These are phyloP conservation scores for Kwoniella dendrophila DNA, from an alignment of 768 basidiomycete genomes.

Conservation along the genomic window DNA sequence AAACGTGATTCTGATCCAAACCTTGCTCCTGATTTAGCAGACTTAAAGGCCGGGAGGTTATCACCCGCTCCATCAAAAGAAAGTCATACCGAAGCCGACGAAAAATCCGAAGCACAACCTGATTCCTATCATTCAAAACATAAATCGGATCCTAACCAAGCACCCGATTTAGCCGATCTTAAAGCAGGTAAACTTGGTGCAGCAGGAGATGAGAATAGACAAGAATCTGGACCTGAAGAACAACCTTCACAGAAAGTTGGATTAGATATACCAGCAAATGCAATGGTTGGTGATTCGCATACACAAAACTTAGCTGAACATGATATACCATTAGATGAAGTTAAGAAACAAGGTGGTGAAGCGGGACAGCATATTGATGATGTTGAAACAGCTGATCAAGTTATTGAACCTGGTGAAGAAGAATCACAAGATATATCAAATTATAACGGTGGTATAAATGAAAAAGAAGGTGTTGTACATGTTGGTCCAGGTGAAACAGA, in stretches of 20 bases:
- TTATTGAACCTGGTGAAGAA: conserved; percentile 21
- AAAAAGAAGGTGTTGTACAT: conserved; percentile 3
- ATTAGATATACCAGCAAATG: conserved; percentile 8
- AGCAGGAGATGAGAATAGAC: conserved; percentile 33
- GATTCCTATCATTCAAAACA: not conserved
- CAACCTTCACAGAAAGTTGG: conserved; percentile 16
- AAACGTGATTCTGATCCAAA: conserved; percentile 27
- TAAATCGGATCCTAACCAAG: conserved; percentile 19
- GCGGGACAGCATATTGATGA: conserved; percentile 33
- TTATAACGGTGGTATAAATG: not conserved
- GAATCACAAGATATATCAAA: conserved; percentile 3
- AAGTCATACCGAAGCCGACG: not conserved
- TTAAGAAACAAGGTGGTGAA: conserved; percentile 36
- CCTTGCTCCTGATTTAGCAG: conserved; percentile 32
- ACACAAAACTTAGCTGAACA: conserved; percentile 31
- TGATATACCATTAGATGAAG: conserved; percentile 18
- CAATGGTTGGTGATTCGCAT: conserved; percentile 23
- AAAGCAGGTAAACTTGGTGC: conserved; percentile 27
- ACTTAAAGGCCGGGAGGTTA: conserved; percentile 21
- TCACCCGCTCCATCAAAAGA: not conserved
- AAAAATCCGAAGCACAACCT: not conserved
- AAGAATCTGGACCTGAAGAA: conserved; percentile 30
- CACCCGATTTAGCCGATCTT: conserved; percentile 21
- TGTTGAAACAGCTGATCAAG: conserved; percentile 26
- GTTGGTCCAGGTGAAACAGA: conserved; percentile 17